Conservation (phyloP, 31 red algal species). For the Pterothamnion heteromorphum region DNA sequence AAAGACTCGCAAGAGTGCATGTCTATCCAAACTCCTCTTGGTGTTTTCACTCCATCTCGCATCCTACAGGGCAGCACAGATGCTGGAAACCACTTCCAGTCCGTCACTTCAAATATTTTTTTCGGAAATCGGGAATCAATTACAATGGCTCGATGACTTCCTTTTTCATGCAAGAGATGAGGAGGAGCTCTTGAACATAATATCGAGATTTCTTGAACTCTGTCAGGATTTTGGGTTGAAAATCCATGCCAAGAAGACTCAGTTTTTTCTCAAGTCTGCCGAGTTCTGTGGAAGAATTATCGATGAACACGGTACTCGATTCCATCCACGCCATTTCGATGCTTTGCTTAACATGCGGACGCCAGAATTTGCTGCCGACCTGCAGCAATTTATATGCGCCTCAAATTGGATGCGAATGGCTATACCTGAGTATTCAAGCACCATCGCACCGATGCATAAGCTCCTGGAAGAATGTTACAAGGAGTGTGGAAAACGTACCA, state of each 20-base stretch:
- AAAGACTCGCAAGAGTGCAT: not conserved
- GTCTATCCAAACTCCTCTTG: constrained; percentile 15
- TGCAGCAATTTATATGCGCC: constrained; percentile 37
- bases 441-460: too few species aligned
- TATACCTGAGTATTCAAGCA: constrained; percentile 34
- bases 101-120: not conserved
- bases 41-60: not conserved
- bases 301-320: not conserved
- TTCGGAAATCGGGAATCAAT: not conserved
- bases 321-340: not conserved
- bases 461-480: too few species aligned
- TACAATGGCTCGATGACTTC: constrained; percentile 41
- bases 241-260: not conserved
- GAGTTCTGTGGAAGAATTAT: constrained; percentile 9
- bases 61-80: constrained; percentile 27
- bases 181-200: not conserved
- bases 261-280: not conserved
- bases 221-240: not conserved
- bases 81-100: constrained; percentile 37
- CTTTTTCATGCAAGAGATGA: not conserved
- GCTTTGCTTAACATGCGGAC: not conserved
- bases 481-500: too few species aligned
- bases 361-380: not conserved
- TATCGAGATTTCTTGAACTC: not conserved
- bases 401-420: not conserved